phyloP scores from a whole-genome alignment of 2,329 filamentous ascomycete genomes.

The Ophiostoma australiae region DNA sequence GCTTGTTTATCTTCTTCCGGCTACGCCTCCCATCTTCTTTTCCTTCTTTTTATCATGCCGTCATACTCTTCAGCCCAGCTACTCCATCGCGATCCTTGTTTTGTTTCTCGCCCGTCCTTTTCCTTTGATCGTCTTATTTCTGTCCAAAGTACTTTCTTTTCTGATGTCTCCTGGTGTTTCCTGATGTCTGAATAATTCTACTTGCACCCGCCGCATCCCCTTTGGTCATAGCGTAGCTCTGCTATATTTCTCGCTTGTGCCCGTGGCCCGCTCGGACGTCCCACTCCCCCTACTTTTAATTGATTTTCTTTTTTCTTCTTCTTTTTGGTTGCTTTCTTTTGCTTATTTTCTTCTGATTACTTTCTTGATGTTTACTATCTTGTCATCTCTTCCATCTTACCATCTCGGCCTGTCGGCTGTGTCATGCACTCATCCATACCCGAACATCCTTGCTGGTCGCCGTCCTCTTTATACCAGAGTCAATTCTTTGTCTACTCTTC shows the following conservation, averaged over 20 bases:
- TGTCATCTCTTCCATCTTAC: not conserved
- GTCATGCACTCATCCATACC: not conserved
- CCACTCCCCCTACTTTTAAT: not conserved
- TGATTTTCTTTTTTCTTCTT: not conserved
- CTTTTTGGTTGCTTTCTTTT: not conserved
- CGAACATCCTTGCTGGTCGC: not conserved
- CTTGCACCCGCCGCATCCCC: not conserved
- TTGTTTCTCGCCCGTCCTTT: not conserved
- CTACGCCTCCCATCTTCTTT: too few relatives aligned
- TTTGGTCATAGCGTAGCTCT: constrained; percentile 1
- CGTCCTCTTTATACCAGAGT: not conserved
- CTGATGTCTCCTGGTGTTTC: not conserved
- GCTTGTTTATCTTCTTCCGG: not conserved
- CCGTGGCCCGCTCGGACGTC: constrained; percentile 3
- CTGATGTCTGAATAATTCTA: not conserved
- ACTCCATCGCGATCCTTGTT: not conserved
- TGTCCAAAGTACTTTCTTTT: not conserved
- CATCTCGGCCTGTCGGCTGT: not conserved
- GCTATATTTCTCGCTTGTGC: constrained; percentile 4
- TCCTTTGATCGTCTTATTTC: not conserved
- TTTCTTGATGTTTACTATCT: not conserved
- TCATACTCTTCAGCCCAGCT: not conserved
- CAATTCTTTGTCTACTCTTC: not conserved
- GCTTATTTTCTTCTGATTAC: not conserved
- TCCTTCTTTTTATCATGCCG: constrained; percentile 2